Conservation (phyloP, 768 basidiomycete genomes). For the Calocybe indica region DNA sequence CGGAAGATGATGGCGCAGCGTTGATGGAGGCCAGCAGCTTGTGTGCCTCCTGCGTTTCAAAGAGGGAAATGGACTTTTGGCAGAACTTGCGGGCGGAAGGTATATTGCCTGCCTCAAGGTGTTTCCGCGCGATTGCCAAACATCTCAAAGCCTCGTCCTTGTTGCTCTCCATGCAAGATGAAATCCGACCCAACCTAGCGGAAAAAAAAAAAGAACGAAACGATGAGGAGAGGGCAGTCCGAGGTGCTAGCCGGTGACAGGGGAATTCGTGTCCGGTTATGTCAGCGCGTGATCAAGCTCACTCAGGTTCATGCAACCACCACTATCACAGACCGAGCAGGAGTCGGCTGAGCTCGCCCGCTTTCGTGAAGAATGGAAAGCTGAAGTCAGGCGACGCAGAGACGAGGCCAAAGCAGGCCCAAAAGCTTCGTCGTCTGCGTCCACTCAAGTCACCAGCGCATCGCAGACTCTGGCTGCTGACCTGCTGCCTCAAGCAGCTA, state of each 20-base stretch:
- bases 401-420: conserved; percentile 14
- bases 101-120: conserved; percentile 66
- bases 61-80: conserved; percentile 80
- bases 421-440: no score
- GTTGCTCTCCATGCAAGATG: conserved; percentile 68
- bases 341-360: conserved; percentile 58
- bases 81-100: conserved; percentile 83
- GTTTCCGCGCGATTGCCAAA: conserved; percentile 70
- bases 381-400: conserved; percentile 43
- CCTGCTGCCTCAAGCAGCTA: neutral
- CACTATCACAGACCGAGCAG: conserved; percentile 18
- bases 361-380: conserved; percentile 73
- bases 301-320: conserved; percentile 13
- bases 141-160: conserved; percentile 86
- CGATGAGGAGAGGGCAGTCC: no score
- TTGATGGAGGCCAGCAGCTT: conserved; percentile 66
- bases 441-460: no score
- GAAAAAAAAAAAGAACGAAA: conserved; percentile 7
- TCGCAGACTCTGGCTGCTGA: neutral
- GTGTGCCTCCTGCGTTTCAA: conserved; percentile 70
- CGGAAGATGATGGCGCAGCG: conserved; percentile 38
- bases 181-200: neutral
- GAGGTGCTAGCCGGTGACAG: neutral
- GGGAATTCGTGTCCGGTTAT: neutral
- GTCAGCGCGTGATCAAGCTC: neutral